Evolutionary conservation across 2,329 filamentous ascomycete species (phyloP).

Genomic region (Aspergillus sojae): DNA sequence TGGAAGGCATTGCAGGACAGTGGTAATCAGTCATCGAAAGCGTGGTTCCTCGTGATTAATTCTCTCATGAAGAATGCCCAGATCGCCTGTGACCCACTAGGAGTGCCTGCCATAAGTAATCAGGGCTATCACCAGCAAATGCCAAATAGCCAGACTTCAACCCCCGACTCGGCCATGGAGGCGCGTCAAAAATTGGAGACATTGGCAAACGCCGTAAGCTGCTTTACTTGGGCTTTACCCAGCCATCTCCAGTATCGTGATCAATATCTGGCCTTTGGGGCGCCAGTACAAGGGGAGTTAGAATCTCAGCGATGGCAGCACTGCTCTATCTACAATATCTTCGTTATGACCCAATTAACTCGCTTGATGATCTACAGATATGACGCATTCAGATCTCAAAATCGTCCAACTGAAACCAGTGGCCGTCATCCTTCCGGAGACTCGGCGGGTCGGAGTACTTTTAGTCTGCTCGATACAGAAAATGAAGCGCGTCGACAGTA

Average conservation of each 20-base stretch:
- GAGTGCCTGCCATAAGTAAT: not conserved
- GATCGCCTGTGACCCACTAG: conserved; percentile 6
- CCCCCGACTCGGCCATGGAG: conserved; percentile 4
- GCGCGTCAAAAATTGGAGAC: conserved; percentile 30
- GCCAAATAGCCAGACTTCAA: not conserved
- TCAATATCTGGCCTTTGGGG: conserved; percentile 34
- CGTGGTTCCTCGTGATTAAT: conserved; percentile 46
- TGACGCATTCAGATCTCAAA: conserved; percentile 27
- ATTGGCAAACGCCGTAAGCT: conserved; percentile 35
- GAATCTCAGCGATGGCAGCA: conserved; percentile 28
- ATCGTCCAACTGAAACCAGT: not conserved
- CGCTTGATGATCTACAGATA: conserved; percentile 37
- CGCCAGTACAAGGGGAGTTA: conserved; percentile 8
- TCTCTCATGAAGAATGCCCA: conserved; percentile 45
- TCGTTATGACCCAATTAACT: conserved; percentile 39
- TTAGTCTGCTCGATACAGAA: too few species aligned
- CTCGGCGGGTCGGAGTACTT: not conserved
- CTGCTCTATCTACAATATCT: conserved; percentile 35
- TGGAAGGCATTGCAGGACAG: conserved; percentile 36
- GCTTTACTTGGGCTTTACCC: conserved; percentile 35
- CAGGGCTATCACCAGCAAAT: conserved; percentile 5
- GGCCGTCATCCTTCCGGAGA: not conserved
- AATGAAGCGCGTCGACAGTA: too few species aligned
- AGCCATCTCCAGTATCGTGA: conserved; percentile 30
- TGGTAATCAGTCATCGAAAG: conserved; percentile 37